These are phyloP conservation scores for Yamadazyma jaroonii DNA, from an alignment of 1,139 yeast genomes.

Conservation along the genomic window DNA sequence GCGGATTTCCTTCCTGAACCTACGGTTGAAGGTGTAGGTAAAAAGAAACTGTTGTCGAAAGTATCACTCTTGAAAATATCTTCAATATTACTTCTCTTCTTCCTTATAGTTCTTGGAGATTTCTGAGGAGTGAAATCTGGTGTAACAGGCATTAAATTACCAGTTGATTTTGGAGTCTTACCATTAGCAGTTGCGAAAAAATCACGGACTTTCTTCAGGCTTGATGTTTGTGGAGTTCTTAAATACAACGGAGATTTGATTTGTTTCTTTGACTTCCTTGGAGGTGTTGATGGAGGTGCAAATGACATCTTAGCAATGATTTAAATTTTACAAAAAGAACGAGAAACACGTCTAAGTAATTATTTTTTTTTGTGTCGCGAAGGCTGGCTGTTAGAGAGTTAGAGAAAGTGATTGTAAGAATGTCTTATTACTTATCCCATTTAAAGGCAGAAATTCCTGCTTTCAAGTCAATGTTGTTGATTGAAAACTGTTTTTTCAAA, in stretches of 20 bases:
- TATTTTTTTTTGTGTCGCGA: conserved; percentile 1
- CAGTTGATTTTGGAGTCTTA: conserved; percentile 6
- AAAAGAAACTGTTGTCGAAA: conserved; percentile 12
- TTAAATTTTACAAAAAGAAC: background rate
- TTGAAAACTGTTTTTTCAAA: conserved; percentile 1
- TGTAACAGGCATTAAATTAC: conserved; percentile 21
- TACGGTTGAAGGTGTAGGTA: conserved; percentile 43
- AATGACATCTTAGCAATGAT: conserved; percentile 5
- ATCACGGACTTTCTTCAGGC: conserved; percentile 9
- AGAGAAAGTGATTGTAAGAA: no score
- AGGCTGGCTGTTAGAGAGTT: conserved; percentile 3
- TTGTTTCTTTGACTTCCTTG: conserved; percentile 9
- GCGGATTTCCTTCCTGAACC: conserved; percentile 33
- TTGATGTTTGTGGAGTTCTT: conserved; percentile 14
- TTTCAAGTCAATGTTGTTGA: conserved; percentile 1
- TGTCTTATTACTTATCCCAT: background rate
- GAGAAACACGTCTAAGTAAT: conserved; percentile 5
- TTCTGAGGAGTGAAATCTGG: conserved; percentile 40
- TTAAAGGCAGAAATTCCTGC: background rate
- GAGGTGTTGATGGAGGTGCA: conserved; percentile 17
- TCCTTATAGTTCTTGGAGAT: conserved; percentile 19
- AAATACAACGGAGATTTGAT: conserved; percentile 9
- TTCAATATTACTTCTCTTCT: conserved; percentile 15
- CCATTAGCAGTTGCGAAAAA: conserved; percentile 5
- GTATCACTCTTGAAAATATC: conserved; percentile 13